Conservation (phyloP, 805 yeast genomes). For the Myxozyma kluyveri region DNA sequence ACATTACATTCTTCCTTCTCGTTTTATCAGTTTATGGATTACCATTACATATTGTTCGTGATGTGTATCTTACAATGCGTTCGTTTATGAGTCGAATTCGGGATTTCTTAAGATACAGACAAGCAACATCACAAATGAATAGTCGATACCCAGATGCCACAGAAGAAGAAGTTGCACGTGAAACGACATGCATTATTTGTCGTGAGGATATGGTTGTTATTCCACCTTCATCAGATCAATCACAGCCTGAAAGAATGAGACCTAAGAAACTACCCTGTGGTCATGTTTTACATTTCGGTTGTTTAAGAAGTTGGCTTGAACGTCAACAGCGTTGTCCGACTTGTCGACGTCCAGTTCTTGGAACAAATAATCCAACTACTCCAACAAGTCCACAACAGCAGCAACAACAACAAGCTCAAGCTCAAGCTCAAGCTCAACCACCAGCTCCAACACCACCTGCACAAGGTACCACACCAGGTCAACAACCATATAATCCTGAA, state of each 20-base stretch:
- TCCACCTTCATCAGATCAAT: background rate
- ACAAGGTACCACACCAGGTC: background rate
- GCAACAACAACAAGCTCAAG: constrained; percentile 2
- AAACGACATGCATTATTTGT: constrained; percentile 69
- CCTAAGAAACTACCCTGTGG: constrained; percentile 83
- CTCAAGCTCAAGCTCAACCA: constrained; percentile 1
- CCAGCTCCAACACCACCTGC: constrained; percentile 5
- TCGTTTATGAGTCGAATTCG: constrained; percentile 34
- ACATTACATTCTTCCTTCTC: constrained; percentile 47
- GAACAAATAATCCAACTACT: constrained; percentile 8
- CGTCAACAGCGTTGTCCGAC: constrained; percentile 92
- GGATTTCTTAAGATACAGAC: constrained; percentile 35
- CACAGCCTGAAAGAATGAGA: constrained; percentile 33
- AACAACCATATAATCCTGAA: background rate
- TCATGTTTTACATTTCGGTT: constrained; percentile 84
- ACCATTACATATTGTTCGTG: constrained; percentile 52
- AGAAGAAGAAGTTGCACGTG: constrained; percentile 53
- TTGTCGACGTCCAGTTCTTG: constrained; percentile 71
- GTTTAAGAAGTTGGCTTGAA: constrained; percentile 89
- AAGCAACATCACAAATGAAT: constrained; percentile 58
- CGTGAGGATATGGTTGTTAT: constrained; percentile 75
- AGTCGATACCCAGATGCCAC: constrained; percentile 62
- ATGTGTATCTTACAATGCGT: constrained; percentile 43
- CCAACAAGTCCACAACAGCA: constrained; percentile 1
- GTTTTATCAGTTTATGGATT: constrained; percentile 47